Base-by-base conservation (phyloP, 1,284 basidiomycete species). In the Heterobasidion irregulare region DNA sequence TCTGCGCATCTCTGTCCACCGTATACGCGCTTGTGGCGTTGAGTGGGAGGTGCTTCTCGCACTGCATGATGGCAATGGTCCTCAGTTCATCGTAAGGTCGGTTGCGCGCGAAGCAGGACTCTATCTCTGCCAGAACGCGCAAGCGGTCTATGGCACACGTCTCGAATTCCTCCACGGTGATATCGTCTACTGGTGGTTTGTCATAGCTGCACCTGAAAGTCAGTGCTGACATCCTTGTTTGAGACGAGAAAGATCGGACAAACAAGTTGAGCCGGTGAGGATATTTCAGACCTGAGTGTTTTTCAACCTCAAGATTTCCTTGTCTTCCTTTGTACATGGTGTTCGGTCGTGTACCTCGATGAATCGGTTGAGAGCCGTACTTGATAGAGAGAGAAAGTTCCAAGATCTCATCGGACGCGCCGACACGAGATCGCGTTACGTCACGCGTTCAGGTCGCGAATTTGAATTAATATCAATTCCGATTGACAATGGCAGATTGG, bases 111-210 rank as follows among this genome's bases (percentile, higher is more conserved):
- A 83, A 82, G 6, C 89, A 92, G 0, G 95, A 89, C 67, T 99
- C 97, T 60, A 99, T 97, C 69, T 98, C 94, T 6, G 94, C 91
- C 7, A 99, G 79, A 16, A 99, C 83, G 53, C 89, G 84, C 44
- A 99, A 78, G 34, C 97, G 79, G 62, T 96, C 86, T 19, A 99
- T 80, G 0, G 96, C 97, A 68, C 83, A 93, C 2, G 80, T 86
- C 71, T 99, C 97, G 63, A 99, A 99, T 61, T 98, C 92, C 66
- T 99, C 97, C 18, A 99, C 79, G 1, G 94, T 96, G 34, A 99
- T 88, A 64, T 99, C 95, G 50, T 88, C 86, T 13, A 80, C 67
- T 6, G 96, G 96, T 12, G 94, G 92, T n/a, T 71, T 74, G 59
- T 92, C 83, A 66, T 99, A 98, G 71, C 92, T 94, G 59, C 36